A percentile compares a stretch with the other conserved stretches of the same genome.
These are phyloP conservation scores for Chlorokybus atmophyticus DNA, from an alignment of 139 green algal genomes.

Conservation along the genomic window DNA sequence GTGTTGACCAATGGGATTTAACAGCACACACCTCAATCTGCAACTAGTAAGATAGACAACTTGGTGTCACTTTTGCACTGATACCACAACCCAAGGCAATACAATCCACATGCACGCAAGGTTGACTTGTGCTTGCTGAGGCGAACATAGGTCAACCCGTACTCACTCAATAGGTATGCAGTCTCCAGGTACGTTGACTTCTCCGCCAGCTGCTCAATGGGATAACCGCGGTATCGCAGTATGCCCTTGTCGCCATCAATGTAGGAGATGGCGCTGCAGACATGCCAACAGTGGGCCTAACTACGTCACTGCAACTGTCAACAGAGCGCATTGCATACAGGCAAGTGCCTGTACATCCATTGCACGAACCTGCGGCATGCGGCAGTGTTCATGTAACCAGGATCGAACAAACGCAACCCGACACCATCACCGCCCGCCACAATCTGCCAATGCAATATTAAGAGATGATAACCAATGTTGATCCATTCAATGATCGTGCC, in stretches of 20 bases:
- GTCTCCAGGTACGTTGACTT: slow-evolving; percentile 66
- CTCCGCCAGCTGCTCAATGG: slow-evolving; percentile 88
- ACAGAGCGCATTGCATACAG: no score
- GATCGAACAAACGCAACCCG: slow-evolving; percentile 31
- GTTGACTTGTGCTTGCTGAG: no score
- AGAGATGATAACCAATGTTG: neutral
- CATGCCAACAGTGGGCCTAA: no score
- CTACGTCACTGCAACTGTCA: no score
- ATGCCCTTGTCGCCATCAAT: slow-evolving; percentile 95
- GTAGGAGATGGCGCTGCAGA: slow-evolving; percentile 76
- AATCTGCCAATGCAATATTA: slow-evolving; percentile 7
- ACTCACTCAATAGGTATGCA: slow-evolving; percentile 21
- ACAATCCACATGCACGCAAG: no score
- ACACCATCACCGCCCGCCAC: slow-evolving; percentile 14
- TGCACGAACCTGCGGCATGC: no score
- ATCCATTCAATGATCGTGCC: neutral
- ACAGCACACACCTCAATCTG: no score
- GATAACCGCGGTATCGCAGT: slow-evolving; percentile 85
- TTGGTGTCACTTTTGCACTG: no score
- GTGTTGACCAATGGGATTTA: no score
- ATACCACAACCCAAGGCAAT: slow-evolving; percentile 33
- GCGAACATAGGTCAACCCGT: no score
- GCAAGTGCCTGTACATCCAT: no score
- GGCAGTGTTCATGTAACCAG: slow-evolving; percentile 88
- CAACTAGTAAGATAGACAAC: slow-evolving; percentile 48